Evolutionary conservation across 129 eudicot genomes (phyloP), one percentile per base, ranked within the genome.

Genomic region (Centaurea solstitialis): DNA sequence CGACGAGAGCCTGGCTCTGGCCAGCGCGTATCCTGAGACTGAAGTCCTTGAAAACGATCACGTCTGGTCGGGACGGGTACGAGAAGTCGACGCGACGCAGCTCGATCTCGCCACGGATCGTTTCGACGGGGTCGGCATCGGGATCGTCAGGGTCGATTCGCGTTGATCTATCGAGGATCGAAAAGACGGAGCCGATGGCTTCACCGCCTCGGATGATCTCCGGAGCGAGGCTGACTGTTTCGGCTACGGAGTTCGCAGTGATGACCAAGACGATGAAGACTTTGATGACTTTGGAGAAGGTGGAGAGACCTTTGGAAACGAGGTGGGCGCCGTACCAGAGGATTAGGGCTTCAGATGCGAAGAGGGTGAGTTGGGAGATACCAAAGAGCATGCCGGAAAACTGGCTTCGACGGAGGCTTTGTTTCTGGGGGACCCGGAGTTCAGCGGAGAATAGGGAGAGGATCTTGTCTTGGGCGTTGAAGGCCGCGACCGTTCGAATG

Each of bases 251-350:
- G 67, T 95, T 95, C 20, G 99, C 99, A 0, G 99, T 95, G 74
- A 95, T 88, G 72, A 92, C 98, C 3, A 95, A 67, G 21, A 94
- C 99, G 7, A 92, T 94, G 41, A 95, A 92, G 4, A 95, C 99
- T 81, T 95, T 95, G 64, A 95, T 92, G 43, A 95, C 98, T 81
- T 90, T 89, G 0, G 99, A 92, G 90, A 95, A 95, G 35, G 98
- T 95, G 45, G 99, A 95, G 20, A 76, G 82, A 53, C 99, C 98
- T 64, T 81, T 85, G 87, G 83, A 86, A 23, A 95, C 99, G 11
- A 95, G 97, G 83, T 91, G 96, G 4, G 94, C 97, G 2, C 99
- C 99, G 41, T 95, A 95, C 99, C 99, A 95, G 13, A 95, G 92
- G 72, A 95, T 95, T 9, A 95, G 85, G 47, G 99, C 99, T 83